Conservation (phyloP, 1,284 basidiomycete genomes). For the Leccinum insolens region DNA sequence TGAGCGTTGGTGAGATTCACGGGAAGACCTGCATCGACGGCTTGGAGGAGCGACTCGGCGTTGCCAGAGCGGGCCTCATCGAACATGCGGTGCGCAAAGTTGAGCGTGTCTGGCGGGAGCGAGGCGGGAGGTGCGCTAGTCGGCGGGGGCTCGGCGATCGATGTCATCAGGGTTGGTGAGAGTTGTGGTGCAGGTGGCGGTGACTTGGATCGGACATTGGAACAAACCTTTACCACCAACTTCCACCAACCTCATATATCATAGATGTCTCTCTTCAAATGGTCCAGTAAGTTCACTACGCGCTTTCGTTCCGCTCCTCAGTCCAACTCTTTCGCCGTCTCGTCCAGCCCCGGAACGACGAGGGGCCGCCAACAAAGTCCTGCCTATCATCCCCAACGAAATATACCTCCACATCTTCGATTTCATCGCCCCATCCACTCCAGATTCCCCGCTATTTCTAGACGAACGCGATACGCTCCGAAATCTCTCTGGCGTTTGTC, state of each 20-base stretch:
- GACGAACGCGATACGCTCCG: neutral
- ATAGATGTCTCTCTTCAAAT: neutral
- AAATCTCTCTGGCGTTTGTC: neutral
- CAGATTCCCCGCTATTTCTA: neutral
- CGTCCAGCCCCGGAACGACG: neutral
- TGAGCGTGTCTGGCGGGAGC: constrained; percentile 54
- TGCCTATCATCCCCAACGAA: neutral
- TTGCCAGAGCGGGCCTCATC: constrained; percentile 72
- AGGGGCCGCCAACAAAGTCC: neutral
- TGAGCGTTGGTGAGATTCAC: constrained; percentile 77
- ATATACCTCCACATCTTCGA: neutral
- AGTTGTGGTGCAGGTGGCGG: too few species aligned
- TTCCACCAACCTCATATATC: too few species aligned
- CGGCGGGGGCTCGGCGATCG: neutral
- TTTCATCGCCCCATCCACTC: neutral
- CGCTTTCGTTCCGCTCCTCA: neutral
- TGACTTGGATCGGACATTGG: too few species aligned
- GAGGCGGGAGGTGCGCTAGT: neutral
- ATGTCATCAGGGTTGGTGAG: neutral
- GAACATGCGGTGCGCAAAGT: constrained; percentile 78
- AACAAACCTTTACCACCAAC: too few species aligned
- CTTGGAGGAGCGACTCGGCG: constrained; percentile 51
- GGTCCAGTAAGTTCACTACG: neutral
- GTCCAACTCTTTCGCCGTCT: neutral
- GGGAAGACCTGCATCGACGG: constrained; percentile 76